Conservation (phyloP, 2,329 filamentous ascomycete genomes). For the Nemania sp. region DNA sequence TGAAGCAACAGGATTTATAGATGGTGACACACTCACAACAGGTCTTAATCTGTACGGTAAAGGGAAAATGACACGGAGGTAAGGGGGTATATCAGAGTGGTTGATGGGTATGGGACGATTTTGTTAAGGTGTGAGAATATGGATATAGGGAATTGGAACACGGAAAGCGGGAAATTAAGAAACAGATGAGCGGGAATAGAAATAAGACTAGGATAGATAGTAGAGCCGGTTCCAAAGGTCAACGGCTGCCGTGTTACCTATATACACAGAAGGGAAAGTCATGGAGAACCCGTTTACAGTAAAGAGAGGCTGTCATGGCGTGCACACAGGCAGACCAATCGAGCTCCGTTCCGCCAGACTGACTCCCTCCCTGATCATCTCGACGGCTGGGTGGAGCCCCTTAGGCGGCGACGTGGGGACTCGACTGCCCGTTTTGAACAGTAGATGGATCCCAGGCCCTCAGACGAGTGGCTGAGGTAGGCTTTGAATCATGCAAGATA, state of each 20-base stretch:
- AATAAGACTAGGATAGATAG: conserved; percentile 3
- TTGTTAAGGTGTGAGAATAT: not conserved
- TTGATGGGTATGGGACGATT: not conserved
- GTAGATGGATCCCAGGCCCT: not conserved
- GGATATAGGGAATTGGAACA: not conserved
- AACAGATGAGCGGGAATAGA: not conserved
- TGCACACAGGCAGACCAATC: conserved; percentile 18
- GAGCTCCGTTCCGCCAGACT: conserved; percentile 23
- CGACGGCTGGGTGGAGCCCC: conserved; percentile 19
- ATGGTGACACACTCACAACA: not conserved
- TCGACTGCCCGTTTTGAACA: conserved; percentile 14
- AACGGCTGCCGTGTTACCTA: conserved; percentile 7
- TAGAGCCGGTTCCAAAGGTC: conserved; percentile 9
- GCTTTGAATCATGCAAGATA: conserved; percentile 29
- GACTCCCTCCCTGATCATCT: conserved; percentile 23
- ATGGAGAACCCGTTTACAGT: conserved; percentile 2
- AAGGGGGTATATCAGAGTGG: not conserved
- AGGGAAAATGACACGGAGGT: not conserved
- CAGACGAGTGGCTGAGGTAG: conserved; percentile 17
- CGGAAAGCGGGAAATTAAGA: not conserved
- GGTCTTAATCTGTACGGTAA: not conserved
- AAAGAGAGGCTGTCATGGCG: conserved; percentile 24
- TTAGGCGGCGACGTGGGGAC: conserved; percentile 13
- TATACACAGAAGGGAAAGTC: conserved; percentile 2
- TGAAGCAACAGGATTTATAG: not conserved